phyloP scores from a whole-genome alignment of 441 rosid genomes.

The Eutrema salsugineum region DNA sequence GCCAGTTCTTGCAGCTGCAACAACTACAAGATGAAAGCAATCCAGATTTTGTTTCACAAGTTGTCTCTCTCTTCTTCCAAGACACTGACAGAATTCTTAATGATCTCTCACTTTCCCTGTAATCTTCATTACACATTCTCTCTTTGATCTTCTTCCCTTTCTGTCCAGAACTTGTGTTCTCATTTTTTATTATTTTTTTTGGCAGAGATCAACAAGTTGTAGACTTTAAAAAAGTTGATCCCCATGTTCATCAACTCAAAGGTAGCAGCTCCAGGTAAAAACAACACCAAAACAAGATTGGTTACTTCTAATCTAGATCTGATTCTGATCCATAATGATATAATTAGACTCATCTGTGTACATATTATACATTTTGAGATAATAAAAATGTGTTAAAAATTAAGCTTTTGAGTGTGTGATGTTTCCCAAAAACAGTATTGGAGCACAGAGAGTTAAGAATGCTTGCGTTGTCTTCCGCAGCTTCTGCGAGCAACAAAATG shows the following conservation, averaged over 20 bases:
- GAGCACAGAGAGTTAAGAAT: slow-evolving; percentile 83
- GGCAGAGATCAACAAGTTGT: slow-evolving; percentile 70
- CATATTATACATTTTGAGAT: background rate
- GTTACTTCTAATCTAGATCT: background rate
- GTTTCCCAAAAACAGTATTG: slow-evolving; percentile 56
- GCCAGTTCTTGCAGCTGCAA: slow-evolving; percentile 86
- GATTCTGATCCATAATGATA: background rate
- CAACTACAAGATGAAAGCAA: slow-evolving; percentile 94
- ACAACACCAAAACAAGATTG: background rate
- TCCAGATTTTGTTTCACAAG: slow-evolving; percentile 92
- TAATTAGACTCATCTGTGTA: background rate
- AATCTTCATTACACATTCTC: slow-evolving; percentile 23
- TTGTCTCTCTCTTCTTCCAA: slow-evolving; percentile 82
- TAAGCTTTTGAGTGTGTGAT: slow-evolving; percentile 8
- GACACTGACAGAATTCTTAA: slow-evolving; percentile 87
- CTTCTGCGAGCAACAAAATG: slow-evolving; percentile 77
- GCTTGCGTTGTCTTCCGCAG: slow-evolving; percentile 78
- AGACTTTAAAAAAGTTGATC: slow-evolving; percentile 83
- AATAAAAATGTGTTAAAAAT: background rate
- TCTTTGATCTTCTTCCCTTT: background rate
- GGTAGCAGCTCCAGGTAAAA: slow-evolving; percentile 96
- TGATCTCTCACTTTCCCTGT: slow-evolving; percentile 80
- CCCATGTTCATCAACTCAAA: slow-evolving; percentile 92
- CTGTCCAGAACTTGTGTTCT: background rate
- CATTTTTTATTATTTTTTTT: background rate